Evolutionary conservation across 108 stramenopile species (phyloP).

Genomic region (Cylindrotheca fusiformis): DNA sequence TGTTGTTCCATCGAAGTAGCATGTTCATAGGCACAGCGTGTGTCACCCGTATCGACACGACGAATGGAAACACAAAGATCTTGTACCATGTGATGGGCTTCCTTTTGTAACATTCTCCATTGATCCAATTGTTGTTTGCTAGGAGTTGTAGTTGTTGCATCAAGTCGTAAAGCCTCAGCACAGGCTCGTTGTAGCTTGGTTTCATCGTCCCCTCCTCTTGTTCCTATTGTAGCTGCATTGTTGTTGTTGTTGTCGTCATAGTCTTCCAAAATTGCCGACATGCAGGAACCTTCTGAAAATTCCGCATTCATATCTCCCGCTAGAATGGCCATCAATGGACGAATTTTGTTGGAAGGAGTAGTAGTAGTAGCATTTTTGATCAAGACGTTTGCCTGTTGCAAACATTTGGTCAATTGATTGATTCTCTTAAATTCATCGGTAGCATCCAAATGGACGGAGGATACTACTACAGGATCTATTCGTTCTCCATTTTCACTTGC

Average conservation of each 20-base stretch:
- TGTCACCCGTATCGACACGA: slow-evolving; percentile 33
- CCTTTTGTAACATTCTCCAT: slow-evolving; percentile 36
- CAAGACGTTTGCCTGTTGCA: slow-evolving; percentile 18
- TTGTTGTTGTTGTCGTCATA: slow-evolving; percentile 3
- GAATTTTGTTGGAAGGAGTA: background rate
- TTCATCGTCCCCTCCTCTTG: background rate
- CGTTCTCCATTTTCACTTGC: background rate
- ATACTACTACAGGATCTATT: slow-evolving; percentile 36
- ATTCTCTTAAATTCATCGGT: slow-evolving; percentile 39
- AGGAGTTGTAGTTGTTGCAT: background rate
- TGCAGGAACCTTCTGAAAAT: slow-evolving; percentile 37
- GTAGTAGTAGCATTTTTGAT: background rate
- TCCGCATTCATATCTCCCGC: slow-evolving; percentile 57
- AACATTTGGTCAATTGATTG: slow-evolving; percentile 31
- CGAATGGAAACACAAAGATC: slow-evolving; percentile 25
- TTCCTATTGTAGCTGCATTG: background rate
- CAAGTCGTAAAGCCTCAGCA: background rate
- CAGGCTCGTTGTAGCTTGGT: background rate
- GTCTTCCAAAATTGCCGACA: slow-evolving; percentile 31
- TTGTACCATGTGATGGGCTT: slow-evolving; percentile 19
- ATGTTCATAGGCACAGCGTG: slow-evolving; percentile 46
- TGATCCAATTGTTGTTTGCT: slow-evolving; percentile 26
- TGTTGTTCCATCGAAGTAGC: slow-evolving; percentile 14
- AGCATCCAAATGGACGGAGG: slow-evolving; percentile 55
- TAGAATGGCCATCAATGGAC: slow-evolving; percentile 29